A percentile compares a stretch with the other conserved stretches of the same genome.
Evolutionary conservation across 2,329 filamentous ascomycete species (phyloP).

Genomic region (Sclerotinia spermophila): DNA sequence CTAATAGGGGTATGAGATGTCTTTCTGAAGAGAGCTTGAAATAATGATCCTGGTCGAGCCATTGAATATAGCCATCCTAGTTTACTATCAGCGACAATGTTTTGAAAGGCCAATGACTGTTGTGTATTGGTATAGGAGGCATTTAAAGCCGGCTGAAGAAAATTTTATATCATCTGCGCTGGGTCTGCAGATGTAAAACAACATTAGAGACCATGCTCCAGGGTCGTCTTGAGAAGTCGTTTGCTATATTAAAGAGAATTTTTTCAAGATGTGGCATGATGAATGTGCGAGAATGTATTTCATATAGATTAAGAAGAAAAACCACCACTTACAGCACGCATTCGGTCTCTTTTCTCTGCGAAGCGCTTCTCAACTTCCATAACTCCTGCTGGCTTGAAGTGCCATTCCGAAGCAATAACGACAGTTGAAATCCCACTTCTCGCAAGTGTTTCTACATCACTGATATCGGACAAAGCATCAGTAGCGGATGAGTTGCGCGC

Average conservation of each 20-base stretch:
- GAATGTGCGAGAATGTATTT: background rate
- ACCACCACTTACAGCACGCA: background rate
- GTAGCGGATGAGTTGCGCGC: background rate
- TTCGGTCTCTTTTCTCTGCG: background rate
- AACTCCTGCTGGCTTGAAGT: conserved; percentile 29
- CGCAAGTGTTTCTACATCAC: background rate
- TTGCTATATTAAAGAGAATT: background rate
- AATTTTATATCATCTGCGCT: background rate
- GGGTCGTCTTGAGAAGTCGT: background rate
- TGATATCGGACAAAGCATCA: background rate
- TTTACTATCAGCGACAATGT: background rate
- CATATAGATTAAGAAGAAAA: background rate
- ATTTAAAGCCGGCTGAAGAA: no score
- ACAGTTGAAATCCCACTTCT: background rate
- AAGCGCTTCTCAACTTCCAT: conserved; percentile 25
- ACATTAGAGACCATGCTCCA: background rate
- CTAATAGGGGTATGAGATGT: background rate
- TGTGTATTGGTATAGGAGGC: background rate
- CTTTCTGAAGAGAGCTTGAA: conserved; percentile 11
- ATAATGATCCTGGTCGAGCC: conserved; percentile 9
- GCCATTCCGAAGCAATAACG: conserved; percentile 27
- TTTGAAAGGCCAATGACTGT: background rate
- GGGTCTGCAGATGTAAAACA: background rate
- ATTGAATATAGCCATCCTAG: conserved; percentile 16
- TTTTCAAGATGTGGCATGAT: background rate